Evolutionary conservation across 345 rosid species (phyloP), one percentile per base, ranked within the genome.

Genomic region (Cardamine resedifolia): DNA sequence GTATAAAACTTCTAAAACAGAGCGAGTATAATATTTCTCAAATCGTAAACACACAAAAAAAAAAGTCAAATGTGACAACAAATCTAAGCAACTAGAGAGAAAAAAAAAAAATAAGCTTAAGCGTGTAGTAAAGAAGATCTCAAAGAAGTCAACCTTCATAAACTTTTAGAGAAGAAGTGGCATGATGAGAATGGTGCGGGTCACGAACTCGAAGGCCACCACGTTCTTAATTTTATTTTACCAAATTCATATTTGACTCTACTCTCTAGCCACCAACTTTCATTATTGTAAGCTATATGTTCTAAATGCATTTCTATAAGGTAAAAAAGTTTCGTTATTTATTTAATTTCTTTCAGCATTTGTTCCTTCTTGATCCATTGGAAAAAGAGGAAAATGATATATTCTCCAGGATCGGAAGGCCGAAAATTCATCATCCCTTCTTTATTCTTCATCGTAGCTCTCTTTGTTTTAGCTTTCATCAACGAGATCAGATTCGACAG

Each of bases 381-480:
- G 21, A 44, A 16, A 51, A 3, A 14, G n/a, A 44, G 9, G 6
- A 47, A 55, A 24, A 83, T 77, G 87, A 80, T 71, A 51, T 30
- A 16, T 61, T 27, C 71, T 33, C 47, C 76, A 8, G 83, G 57
- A 41, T 43, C 73, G 3, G 60, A 78, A 28, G 66, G 71, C 0
- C 72, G 67, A n/a, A 75, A 78, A n/a, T 81, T 85, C 78, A 75
- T 86, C 4, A 45, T 90, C 73, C 68, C 77, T 10, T 86, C 88
- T 66, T 52, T 90, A 68, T 62, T 80, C 80, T 88, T 84, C 82
- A 85, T 90, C 79, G 24, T 86, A 18, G 80, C 85, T 71, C 84
- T 90, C 1, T 88, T 94, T 47, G 43, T 82, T 14, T 52, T 90
- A 58, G 89, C 87, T 73, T 84, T 83, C 49, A 65, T 86, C 79